Evolutionary conservation across 2,329 filamentous ascomycete genomes (phyloP), one percentile per base, ranked within the genome.

Genomic region (Colletotrichum theobromicola): DNA sequence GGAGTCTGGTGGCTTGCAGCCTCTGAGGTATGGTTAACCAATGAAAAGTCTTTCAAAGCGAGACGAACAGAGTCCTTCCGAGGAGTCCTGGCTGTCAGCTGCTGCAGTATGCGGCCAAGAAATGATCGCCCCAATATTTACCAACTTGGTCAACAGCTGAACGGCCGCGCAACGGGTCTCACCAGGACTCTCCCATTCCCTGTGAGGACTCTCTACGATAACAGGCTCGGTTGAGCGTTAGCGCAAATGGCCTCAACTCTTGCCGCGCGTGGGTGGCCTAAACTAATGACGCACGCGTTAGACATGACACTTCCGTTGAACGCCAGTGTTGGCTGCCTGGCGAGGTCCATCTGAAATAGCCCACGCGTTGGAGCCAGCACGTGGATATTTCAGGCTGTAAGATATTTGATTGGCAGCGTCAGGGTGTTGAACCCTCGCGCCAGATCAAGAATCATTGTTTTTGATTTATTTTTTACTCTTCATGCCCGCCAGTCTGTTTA

Each of bases 331-430:
- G 42, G 42, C n/a, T 50, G n/a, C n/a, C n/a, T 50, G 42, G 24
- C 2, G n/a, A 21, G 4, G 0, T 50, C 42, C 1, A 21, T 1
- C 1, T n/a, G 21, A 18, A 1, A 2, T 21, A 50, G 0, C 10
- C 24, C 42, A 50, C 12, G 12, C 42, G n/a, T 13, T n/a, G 42
- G 21, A 13, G 0, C 5, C 10, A 2, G 4, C 42, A 50, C n/a
- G 42, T 21, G n/a, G 42, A 13, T n/a, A 50, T 50, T 21, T 12
- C 42, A 13, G 42, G 2, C n/a, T 50, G 21, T n/a, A 21, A 12
- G 13, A 50, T 50, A 50, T 50, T 50, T 9, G 12, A 7, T 21
- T n/a, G 42, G 1, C 42, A 1, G 42, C 42, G 1, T 4, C 24
- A 4, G 5, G 28, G 24, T 58, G 24, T 58, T 58, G 24, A 26